Conservation (phyloP, 305 asterid genomes). For the Stenogyne calaminthoides region DNA sequence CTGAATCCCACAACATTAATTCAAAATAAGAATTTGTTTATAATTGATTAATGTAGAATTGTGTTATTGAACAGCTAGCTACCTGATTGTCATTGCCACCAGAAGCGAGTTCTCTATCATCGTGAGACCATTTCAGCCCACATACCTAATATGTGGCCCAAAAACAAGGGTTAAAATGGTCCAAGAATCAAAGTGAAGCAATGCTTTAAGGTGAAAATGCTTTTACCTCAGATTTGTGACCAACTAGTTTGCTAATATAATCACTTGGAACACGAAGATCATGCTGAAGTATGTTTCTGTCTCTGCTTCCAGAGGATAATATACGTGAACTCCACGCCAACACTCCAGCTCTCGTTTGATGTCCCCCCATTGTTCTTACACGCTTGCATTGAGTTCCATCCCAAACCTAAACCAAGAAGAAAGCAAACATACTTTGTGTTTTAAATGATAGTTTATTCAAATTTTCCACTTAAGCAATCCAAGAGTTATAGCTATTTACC, state of each 20-base stretch:
- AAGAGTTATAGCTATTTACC: slow-evolving; percentile 42
- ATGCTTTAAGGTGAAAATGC: neutral
- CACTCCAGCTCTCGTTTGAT: slow-evolving; percentile 94
- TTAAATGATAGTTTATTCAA: neutral
- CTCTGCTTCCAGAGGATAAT: slow-evolving; percentile 96
- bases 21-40: neutral
- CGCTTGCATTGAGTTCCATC: slow-evolving; percentile 94
- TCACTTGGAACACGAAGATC: slow-evolving; percentile 92
- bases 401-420: slow-evolving; percentile 66
- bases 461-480: neutral
- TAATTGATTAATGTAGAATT: neutral
- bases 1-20: slow-evolving; percentile 36
- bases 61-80: slow-evolving; percentile 14
- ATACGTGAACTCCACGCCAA: slow-evolving; percentile 90
- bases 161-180: slow-evolving; percentile 1
- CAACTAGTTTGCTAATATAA: slow-evolving; percentile 75
- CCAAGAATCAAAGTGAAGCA: slow-evolving; percentile 6
- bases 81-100: slow-evolving; percentile 99
- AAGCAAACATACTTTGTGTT: neutral
- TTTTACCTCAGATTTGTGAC: slow-evolving; percentile 94
- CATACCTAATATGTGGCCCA: slow-evolving; percentile 57
- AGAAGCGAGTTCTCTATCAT: slow-evolving; percentile 98
- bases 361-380: slow-evolving; percentile 86
- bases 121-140: slow-evolving; percentile 98
- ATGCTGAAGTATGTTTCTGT: slow-evolving; percentile 91